Evolutionary conservation across 2,329 filamentous ascomycete genomes (phyloP), one percentile per base, ranked within the genome.

Genomic region (Alternaria infectoria): DNA sequence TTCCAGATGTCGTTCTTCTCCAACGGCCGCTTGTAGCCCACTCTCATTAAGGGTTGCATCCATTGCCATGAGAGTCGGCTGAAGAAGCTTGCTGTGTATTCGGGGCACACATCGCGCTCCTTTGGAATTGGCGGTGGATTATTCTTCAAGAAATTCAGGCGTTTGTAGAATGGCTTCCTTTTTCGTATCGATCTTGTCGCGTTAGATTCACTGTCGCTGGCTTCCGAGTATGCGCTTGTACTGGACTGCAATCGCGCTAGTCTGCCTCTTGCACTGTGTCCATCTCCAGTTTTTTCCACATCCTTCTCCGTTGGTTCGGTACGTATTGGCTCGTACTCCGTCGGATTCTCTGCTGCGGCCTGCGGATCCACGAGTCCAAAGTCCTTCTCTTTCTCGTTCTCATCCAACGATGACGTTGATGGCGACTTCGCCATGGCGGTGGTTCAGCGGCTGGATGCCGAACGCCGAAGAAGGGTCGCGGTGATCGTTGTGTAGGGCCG

Each of bases 1-100:
- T 85, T 83, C 91, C 93, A 98, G 61, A 99, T 89, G 77, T 99
- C 96, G 69, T 91, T 92, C 59, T 90, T 82, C 74, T 97, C 91
- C 3, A 99, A 86, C 3, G 90, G 88, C 13, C 96, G 90, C 75
- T 93, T 90, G 80, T 97, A 98, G 36, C 96, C 96, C 43, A 89
- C 87, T 7, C 66, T 68, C 94, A 98, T 98, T 59, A 98, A 77
- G 2, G 93, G 90, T 1, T 89, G 89, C 86, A 97, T 95, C 95
- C 95, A 98, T 77, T 93, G 88, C 76, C 97, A 98, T 5, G 90
- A 91, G 21, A 97, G 78, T 60, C 85, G 78, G 81, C 92, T 97
- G 67, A 96, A 86, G 74, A 93, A 90, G 3, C 86, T 83, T 6
- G 94, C 94, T 5, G 83, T 85, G 76, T 93, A 85, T 81, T 97